Conservation (phyloP, 1,284 basidiomycete genomes). For the Fistulinella cinereoalba region DNA sequence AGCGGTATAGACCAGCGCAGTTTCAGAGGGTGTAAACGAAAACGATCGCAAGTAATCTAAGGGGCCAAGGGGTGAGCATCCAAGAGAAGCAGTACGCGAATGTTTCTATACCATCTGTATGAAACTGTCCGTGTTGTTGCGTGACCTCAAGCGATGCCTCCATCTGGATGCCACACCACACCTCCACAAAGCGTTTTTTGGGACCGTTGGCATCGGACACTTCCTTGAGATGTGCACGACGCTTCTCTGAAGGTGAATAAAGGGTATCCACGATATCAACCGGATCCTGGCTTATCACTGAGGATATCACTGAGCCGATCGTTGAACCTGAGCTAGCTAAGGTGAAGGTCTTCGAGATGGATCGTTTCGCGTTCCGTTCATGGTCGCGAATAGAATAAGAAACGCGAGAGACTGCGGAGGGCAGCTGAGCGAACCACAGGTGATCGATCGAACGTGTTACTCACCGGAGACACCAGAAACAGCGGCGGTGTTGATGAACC, state of each 20-base stretch:
- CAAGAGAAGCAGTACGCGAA: neutral
- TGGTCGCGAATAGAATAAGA: conserved; percentile 48
- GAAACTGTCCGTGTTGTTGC: conserved; percentile 56
- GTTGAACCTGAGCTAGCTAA: conserved; percentile 11
- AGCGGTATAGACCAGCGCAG: conserved; percentile 54
- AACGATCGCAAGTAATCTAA: conserved; percentile 49
- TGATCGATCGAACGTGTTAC: neutral
- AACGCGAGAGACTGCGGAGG: conserved; percentile 40
- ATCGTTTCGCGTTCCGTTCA: conserved; percentile 45
- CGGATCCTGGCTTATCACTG: conserved; percentile 37
- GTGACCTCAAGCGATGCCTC: conserved; percentile 54
- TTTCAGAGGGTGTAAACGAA: conserved; percentile 52
- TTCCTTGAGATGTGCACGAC: conserved; percentile 50
- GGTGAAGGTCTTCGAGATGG: conserved; percentile 42
- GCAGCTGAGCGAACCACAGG: neutral
- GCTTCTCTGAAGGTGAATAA: conserved; percentile 45
- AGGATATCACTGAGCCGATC: conserved; percentile 18
- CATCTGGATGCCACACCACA: conserved; percentile 49
- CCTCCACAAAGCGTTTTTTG: conserved; percentile 57
- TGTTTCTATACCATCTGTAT: conserved; percentile 50
- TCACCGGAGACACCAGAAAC: conserved; percentile 17
- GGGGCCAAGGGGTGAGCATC: neutral
- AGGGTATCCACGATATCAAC: conserved; percentile 43
- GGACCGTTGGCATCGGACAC: conserved; percentile 20
- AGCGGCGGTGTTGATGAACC: conserved; percentile 13